Base-by-base conservation (phyloP, 1,139 yeast genomes). In the Geotrichum carabidarum region DNA sequence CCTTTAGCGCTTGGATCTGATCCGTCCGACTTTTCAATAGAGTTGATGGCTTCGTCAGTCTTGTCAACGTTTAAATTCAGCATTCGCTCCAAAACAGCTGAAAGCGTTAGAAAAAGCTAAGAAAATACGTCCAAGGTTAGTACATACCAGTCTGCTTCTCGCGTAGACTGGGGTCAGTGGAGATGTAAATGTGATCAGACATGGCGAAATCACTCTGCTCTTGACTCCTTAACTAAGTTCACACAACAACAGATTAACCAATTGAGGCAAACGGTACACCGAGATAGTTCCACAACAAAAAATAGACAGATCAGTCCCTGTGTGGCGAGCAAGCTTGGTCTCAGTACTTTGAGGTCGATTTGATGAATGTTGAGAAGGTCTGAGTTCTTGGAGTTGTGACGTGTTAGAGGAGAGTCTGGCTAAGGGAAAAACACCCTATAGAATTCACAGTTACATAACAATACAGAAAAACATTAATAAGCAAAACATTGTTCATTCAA, bases 11-110 rank as follows among this genome's bases (percentile, higher is more conserved):
- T 30, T 40, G 40, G 41, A 32, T 49, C 51, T 17, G 48, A 57
- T 11, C 58, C 60, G 5, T 56, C 60, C 14, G 54, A 54, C 48
- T 56, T 59, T 4, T 81, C 82, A 32, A 69, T 65, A 38, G 78
- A 38, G 43, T 22, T 48, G 8, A 49, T 14, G n/a, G 42, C 51
- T 11, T 54, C 57, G 12, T 17, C 44, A 11, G 41, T 31, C 43
- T 55, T 55, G 36, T 55, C 82, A 56, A 80, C 76, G 73, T 88
- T 88, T 66, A 89, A 77, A 65, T 86, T 84, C 61, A 91, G 82
- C 95, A 91, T 86, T 59, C 83, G 85, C 76, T 87, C 87, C 66
- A 90, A 77, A 44, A 84, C 76, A 58, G 77, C 77, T 68, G 22
- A 9, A 32, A 58, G 54, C 50, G 57, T 44, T 44, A 50, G 41